Evolutionary conservation across 1,139 yeast genomes (phyloP).

Genomic region (Barnettozyma hawaiiensis): DNA sequence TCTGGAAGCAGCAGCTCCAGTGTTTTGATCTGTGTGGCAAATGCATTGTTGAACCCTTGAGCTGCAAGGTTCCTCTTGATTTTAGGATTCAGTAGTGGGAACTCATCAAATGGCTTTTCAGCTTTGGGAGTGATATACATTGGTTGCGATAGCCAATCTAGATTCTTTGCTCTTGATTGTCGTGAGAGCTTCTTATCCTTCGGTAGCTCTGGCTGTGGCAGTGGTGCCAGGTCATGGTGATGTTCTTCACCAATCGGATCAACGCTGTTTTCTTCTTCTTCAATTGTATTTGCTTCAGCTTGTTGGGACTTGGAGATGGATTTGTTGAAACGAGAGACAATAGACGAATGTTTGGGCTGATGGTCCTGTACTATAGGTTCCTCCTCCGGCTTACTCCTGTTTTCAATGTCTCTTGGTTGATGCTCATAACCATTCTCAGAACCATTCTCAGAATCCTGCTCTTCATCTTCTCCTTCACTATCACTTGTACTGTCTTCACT

Average conservation of each 20-base stretch:
- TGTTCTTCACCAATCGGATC: conserved; percentile 30
- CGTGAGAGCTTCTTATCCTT: conserved; percentile 41
- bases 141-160: conserved; percentile 70
- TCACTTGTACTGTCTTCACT: conserved; percentile 16
- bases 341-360: conserved; percentile 27
- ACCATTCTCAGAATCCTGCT: too few species aligned
- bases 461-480: conserved; percentile 6
- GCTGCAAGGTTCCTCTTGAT: conserved; percentile 43
- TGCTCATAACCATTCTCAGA: neutral
- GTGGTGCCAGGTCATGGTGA: conserved; percentile 61
- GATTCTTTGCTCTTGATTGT: conserved; percentile 36
- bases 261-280: conserved; percentile 25
- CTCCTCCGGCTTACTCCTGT: conserved; percentile 2
- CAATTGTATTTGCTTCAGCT: conserved; percentile 20
- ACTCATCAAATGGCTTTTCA: conserved; percentile 39
- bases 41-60: conserved; percentile 50
- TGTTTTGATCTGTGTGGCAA: conserved; percentile 73
- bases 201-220: conserved; percentile 77
- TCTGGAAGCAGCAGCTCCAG: conserved; percentile 53
- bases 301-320: conserved; percentile 29
- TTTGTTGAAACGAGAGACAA: conserved; percentile 37
- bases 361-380: conserved; percentile 16
- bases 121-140: conserved; percentile 43
- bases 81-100: conserved; percentile 30
- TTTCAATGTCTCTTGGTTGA: conserved; percentile 8